These are phyloP conservation scores for Bauhinia variegata DNA, from an alignment of 306 rosid species.

Conservation along the genomic window DNA sequence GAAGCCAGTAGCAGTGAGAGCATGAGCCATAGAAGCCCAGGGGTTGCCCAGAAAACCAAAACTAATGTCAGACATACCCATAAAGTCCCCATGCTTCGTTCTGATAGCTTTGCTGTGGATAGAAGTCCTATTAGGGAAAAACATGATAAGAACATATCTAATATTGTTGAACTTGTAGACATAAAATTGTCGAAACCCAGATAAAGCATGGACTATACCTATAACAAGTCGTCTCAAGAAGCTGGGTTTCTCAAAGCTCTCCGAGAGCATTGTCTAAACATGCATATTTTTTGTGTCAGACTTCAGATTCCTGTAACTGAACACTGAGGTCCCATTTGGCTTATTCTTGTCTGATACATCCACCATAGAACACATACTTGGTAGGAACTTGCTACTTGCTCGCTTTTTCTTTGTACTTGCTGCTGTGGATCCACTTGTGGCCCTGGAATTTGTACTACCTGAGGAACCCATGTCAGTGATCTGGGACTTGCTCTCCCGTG, in stretches of 20 bases:
- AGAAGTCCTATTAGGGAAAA: slow-evolving; percentile 59
- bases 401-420: slow-evolving; percentile 62
- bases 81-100: slow-evolving; percentile 70
- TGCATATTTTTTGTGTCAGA: slow-evolving; percentile 56
- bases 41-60: slow-evolving; percentile 55
- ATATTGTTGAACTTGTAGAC: slow-evolving; percentile 83
- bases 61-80: slow-evolving; percentile 55
- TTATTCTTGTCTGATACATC: slow-evolving; percentile 58
- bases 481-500: slow-evolving; percentile 43
- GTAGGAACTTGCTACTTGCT: slow-evolving; percentile 52
- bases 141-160: slow-evolving; percentile 59
- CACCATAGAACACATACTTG: slow-evolving; percentile 70
- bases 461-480: slow-evolving; percentile 45
- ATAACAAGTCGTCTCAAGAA: slow-evolving; percentile 73
- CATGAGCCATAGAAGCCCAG: slow-evolving; percentile 45
- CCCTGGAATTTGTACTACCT: slow-evolving; percentile 43
- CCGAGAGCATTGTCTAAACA: slow-evolving; percentile 72
- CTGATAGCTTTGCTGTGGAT: slow-evolving; percentile 48
- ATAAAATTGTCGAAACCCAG: slow-evolving; percentile 75
- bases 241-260: slow-evolving; percentile 83
- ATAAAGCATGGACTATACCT: slow-evolving; percentile 79
- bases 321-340: slow-evolving; percentile 50
- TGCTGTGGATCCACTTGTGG: slow-evolving; percentile 37
- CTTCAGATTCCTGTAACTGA: slow-evolving; percentile 67
- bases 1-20: slow-evolving; percentile 65